These are phyloP conservation scores for Psidium guajava DNA, from an alignment of 345 rosid genomes.

Conservation along the genomic window DNA sequence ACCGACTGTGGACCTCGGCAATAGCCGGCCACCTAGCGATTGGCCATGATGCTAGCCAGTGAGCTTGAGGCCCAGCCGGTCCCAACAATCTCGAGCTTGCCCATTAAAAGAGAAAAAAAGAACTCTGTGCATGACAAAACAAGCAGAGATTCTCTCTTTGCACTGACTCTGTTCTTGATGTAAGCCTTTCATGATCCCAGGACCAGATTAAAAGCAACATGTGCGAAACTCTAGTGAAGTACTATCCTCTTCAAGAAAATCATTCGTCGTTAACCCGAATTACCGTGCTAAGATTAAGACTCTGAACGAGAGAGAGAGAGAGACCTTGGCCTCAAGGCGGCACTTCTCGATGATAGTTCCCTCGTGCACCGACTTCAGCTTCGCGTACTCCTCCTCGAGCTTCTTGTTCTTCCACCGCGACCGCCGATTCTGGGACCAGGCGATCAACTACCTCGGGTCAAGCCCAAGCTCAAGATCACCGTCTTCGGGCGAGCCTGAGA, in stretches of 20 bases:
- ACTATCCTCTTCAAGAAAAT: background rate
- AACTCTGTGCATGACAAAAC: background rate
- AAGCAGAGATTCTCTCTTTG: background rate
- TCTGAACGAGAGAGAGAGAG: background rate
- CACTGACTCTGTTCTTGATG: background rate
- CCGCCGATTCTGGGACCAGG: too few species aligned
- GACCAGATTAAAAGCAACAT: background rate
- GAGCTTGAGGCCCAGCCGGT: too few species aligned
- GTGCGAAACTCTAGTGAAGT: background rate
- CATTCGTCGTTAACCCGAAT: background rate
- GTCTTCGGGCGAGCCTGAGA: too few species aligned
- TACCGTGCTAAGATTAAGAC: background rate
- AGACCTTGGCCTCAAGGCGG: constrained; percentile 72
- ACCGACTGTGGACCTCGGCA: too few species aligned
- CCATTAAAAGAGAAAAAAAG: too few species aligned
- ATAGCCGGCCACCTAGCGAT: too few species aligned
- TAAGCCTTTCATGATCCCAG: background rate
- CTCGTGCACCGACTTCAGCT: constrained; percentile 41
- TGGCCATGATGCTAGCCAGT: too few species aligned
- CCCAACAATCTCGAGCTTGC: too few species aligned
- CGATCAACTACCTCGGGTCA: too few species aligned
- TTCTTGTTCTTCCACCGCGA: constrained; percentile 26
- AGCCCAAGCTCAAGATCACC: too few species aligned
- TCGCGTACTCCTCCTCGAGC: constrained; percentile 68
- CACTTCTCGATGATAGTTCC: constrained; percentile 38